Conservation (phyloP, 768 basidiomycete genomes). For the Kwoniella newhampshirensis region DNA sequence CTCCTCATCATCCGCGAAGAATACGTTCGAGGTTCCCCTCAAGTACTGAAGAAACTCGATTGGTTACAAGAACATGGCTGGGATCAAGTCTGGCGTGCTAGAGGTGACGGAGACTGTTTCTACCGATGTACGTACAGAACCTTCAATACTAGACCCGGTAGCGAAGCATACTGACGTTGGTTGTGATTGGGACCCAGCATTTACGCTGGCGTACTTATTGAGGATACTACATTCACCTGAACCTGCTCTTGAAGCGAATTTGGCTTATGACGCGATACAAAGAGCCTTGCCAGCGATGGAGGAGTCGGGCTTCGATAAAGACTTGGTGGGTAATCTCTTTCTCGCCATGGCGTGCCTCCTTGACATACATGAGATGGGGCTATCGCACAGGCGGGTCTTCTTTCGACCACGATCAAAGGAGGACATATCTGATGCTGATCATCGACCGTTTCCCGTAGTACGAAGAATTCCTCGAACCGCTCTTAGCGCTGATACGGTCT, state of each 20-base stretch:
- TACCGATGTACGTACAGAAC: slow-evolving; percentile 67
- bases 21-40: slow-evolving; percentile 39
- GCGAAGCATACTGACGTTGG: too few species aligned
- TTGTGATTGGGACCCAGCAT: slow-evolving; percentile 57
- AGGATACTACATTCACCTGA: slow-evolving; percentile 61
- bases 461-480: slow-evolving; percentile 68
- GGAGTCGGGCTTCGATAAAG: slow-evolving; percentile 63
- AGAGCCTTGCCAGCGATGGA: slow-evolving; percentile 60
- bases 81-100: slow-evolving; percentile 65
- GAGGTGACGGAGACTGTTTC: slow-evolving; percentile 81
- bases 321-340: slow-evolving; percentile 60
- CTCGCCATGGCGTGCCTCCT: too few species aligned
- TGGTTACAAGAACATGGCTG: slow-evolving; percentile 67
- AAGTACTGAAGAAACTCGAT: slow-evolving; percentile 73
- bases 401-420: too few species aligned
- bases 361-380: too few species aligned
- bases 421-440: slow-evolving; percentile 1
- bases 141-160: not conserved
- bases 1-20: slow-evolving; percentile 47
- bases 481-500: slow-evolving; percentile 60
- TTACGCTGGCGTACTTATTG: slow-evolving; percentile 78
- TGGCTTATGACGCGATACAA: slow-evolving; percentile 61
- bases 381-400: too few species aligned
- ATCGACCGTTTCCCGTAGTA: slow-evolving; percentile 31
- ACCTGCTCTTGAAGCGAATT: slow-evolving; percentile 57